Percentiles rank a stretch among this genome's conserved stretches.
Conservation (phyloP, 257 asterid genomes). For the Lycium ferocissimum region DNA sequence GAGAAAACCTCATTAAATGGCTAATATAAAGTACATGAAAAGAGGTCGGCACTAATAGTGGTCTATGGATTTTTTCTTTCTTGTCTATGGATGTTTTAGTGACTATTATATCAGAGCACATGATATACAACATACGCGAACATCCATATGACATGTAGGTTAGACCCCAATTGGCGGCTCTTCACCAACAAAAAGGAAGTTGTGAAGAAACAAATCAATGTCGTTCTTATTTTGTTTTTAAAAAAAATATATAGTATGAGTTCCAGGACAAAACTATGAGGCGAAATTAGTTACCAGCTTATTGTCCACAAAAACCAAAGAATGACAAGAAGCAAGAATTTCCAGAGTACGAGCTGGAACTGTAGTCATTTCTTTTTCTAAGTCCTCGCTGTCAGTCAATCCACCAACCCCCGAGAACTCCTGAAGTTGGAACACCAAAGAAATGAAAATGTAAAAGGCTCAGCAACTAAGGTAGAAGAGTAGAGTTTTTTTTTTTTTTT, state of each 20-base stretch:
- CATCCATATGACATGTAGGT: constrained; percentile 6
- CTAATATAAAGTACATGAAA: neutral
- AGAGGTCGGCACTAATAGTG: neutral
- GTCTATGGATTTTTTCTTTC: neutral
- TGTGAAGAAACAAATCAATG: neutral
- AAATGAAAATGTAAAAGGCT: constrained; percentile 24
- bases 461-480: constrained; percentile 35
- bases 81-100: constrained; percentile 20
- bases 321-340: constrained; percentile 98
- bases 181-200: constrained; percentile 23
- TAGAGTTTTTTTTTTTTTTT: neutral
- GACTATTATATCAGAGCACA: constrained; percentile 9
- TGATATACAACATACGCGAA: constrained; percentile 1
- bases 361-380: constrained; percentile 70
- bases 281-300: constrained; percentile 70
- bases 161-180: neutral
- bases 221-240: neutral
- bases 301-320: constrained; percentile 96
- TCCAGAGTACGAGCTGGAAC: constrained; percentile 76
- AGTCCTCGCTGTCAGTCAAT: constrained; percentile 70
- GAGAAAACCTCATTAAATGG: neutral
- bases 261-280: neutral
- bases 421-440: constrained; percentile 50
- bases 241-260: neutral
- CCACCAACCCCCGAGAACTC: constrained; percentile 99